phyloP scores from a whole-genome alignment of 257 asterid species.

The Solanum infundibuliforme region DNA sequence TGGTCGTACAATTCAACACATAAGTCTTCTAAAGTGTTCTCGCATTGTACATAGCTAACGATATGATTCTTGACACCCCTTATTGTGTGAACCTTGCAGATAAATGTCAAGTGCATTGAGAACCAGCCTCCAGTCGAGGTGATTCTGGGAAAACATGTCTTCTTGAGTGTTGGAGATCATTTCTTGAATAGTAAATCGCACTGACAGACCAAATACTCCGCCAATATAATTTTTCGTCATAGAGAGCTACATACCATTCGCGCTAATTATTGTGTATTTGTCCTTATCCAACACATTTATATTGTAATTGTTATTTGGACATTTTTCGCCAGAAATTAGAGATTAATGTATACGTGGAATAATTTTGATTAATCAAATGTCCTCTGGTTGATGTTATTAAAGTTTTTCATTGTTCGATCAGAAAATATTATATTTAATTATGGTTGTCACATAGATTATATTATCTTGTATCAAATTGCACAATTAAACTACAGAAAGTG shows the following conservation, averaged over 20 bases:
- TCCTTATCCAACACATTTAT: background rate
- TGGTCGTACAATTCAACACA: background rate
- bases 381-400: background rate
- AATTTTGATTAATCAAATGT: background rate
- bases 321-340: background rate
- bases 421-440: background rate
- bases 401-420: background rate
- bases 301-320: background rate
- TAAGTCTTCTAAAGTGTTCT: background rate
- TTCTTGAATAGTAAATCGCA: constrained; percentile 12
- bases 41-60: background rate
- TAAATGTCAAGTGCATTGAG: constrained; percentile 47
- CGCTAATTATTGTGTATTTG: background rate
- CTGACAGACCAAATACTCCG: background rate
- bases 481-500: background rate
- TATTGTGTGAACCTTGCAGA: background rate
- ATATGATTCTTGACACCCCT: background rate
- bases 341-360: background rate
- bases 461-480: background rate
- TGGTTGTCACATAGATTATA: background rate
- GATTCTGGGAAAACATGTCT: constrained; percentile 42
- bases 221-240: background rate
- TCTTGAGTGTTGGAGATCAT: constrained; percentile 58
- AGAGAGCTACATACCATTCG: background rate
- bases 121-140: constrained; percentile 50